Evolutionary conservation across 2,329 filamentous ascomycete species (phyloP).

Genomic region (Esteya vermicola): DNA sequence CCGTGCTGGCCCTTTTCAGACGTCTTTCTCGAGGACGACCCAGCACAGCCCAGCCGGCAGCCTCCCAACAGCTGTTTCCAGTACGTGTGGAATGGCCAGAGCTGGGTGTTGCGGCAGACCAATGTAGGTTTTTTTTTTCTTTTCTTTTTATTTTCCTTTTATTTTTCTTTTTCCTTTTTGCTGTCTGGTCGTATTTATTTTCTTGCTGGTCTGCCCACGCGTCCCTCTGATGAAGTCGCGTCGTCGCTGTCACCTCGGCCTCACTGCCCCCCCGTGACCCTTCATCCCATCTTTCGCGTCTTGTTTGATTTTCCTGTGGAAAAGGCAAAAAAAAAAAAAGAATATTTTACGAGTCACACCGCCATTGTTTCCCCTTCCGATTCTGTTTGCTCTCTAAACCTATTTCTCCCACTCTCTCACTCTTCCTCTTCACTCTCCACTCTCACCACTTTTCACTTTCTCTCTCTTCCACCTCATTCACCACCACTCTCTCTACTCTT

Average conservation of each 20-base stretch:
- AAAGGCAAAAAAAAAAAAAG: too few relatives aligned
- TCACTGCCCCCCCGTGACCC: too few relatives aligned
- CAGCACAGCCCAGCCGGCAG: conserved; percentile 18
- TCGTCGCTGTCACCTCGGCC: too few relatives aligned
- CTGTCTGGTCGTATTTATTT: too few relatives aligned
- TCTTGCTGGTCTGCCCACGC: too few relatives aligned
- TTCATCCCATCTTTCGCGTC: too few relatives aligned
- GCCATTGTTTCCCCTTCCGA: too few relatives aligned
- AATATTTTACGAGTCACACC: too few relatives aligned
- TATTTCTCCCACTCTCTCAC: background rate
- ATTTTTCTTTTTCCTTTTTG: background rate
- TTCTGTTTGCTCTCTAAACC: background rate
- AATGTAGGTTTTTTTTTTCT: background rate
- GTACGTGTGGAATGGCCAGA: conserved; percentile 24
- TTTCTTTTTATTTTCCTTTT: background rate
- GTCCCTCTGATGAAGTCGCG: too few relatives aligned
- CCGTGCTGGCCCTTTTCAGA: conserved; percentile 29
- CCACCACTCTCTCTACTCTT: background rate
- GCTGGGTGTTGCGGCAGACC: conserved; percentile 13
- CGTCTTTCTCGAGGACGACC: conserved; percentile 12
- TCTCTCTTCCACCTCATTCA: background rate
- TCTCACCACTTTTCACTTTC: background rate
- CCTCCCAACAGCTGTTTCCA: conserved; percentile 15
- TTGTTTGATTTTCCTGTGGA: too few relatives aligned
- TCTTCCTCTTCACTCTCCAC: background rate